Conservation (phyloP, 1,284 basidiomycete species). For the Melampsora medusae region DNA sequence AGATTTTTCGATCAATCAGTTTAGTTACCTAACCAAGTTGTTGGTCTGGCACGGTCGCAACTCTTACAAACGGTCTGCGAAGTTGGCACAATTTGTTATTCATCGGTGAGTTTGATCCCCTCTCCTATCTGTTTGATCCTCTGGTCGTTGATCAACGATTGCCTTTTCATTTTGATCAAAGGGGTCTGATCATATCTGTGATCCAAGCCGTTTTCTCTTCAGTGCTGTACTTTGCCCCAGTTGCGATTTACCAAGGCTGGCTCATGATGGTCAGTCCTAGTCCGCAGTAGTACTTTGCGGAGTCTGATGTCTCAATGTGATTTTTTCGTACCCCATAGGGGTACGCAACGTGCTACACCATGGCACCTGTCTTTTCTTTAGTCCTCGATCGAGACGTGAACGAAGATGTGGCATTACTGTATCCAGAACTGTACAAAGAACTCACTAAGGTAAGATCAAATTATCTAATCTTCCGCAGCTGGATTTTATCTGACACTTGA, state of each 20-base stretch:
- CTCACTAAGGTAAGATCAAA: constrained; percentile 72
- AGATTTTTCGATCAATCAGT: constrained; percentile 95
- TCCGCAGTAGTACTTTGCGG: not conserved
- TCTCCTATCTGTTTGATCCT: not conserved
- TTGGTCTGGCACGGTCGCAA: constrained; percentile 96
- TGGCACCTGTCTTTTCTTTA: constrained; percentile 96
- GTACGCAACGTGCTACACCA: constrained; percentile 96
- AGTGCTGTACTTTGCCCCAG: constrained; percentile 98
- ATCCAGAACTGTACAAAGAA: constrained; percentile 97
- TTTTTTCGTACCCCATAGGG: constrained; percentile 57
- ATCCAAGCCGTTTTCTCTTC: constrained; percentile 77
- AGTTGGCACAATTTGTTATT: constrained; percentile 97
- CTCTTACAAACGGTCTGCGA: constrained; percentile 95
- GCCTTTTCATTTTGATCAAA: constrained; percentile 16
- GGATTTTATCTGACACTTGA: not conserved
- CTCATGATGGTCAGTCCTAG: constrained; percentile 66
- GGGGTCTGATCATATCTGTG: constrained; percentile 90
- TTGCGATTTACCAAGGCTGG: constrained; percentile 97
- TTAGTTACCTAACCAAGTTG: constrained; percentile 89
- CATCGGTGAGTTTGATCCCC: constrained; percentile 62
- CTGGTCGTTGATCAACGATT: not conserved
- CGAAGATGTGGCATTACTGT: constrained; percentile 89
- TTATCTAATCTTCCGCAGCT: not conserved
- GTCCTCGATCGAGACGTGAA: constrained; percentile 94
- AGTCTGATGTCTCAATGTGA: not conserved